Percentiles rank a stretch among this genome's conserved stretches.
These are phyloP conservation scores for Martiniozyma abietophila DNA, from an alignment of 805 yeast species.

Conservation along the genomic window DNA sequence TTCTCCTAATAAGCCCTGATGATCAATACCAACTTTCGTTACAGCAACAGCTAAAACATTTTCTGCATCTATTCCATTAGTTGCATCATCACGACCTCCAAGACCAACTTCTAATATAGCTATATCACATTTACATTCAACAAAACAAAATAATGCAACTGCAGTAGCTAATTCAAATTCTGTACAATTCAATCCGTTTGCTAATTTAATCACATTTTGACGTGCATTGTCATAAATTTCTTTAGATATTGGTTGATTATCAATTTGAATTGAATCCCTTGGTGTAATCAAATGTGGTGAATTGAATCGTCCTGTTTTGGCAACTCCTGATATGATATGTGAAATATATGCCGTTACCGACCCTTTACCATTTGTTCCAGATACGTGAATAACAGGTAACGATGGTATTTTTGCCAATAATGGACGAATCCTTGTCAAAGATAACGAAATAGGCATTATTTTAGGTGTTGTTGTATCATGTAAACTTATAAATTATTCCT, in stretches of 20 bases:
- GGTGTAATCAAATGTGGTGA: conserved; percentile 75
- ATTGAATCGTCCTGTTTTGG: conserved; percentile 68
- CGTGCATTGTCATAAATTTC: conserved; percentile 38
- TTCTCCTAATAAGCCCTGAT: conserved; percentile 65
- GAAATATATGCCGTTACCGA: conserved; percentile 80
- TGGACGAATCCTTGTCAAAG: too few relatives aligned
- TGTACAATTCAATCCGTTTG: conserved; percentile 52
- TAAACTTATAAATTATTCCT: too few relatives aligned
- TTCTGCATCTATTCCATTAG: conserved; percentile 51
- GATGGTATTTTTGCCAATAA: too few relatives aligned
- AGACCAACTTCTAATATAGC: conserved; percentile 93
- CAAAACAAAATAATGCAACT: conserved; percentile 72
- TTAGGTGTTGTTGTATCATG: too few relatives aligned
- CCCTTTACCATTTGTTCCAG: conserved; percentile 97
- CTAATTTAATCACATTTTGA: conserved; percentile 34
- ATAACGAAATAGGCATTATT: too few relatives aligned
- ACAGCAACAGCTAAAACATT: conserved; percentile 57
- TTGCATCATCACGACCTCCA: conserved; percentile 86
- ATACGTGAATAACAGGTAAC: conserved; percentile 60
- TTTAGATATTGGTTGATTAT: conserved; percentile 45
- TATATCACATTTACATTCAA: conserved; percentile 45
- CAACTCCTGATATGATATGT: conserved; percentile 44
- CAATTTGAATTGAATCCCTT: conserved; percentile 67
- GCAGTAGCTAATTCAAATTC: conserved; percentile 86
- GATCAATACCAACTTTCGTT: conserved; percentile 82